These are phyloP conservation scores for Dendrothele bispora DNA, from an alignment of 768 basidiomycete species.

Conservation along the genomic window DNA sequence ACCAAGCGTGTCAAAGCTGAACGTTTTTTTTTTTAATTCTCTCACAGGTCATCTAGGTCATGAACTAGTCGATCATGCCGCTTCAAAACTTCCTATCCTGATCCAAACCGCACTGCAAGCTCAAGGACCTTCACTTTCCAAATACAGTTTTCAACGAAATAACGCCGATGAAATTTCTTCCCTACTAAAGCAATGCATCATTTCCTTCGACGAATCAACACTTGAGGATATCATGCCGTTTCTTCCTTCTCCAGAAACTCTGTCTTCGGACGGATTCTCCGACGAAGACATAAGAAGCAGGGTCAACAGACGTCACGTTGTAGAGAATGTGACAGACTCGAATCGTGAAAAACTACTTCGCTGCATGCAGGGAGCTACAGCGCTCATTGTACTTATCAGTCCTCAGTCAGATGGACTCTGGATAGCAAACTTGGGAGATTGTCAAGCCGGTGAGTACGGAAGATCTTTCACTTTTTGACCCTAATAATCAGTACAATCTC, in stretches of 20 bases:
- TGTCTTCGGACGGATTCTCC: conserved; percentile 26
- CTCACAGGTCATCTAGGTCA: conserved; percentile 44
- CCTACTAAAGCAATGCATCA: conserved; percentile 26
- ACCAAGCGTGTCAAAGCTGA: background rate
- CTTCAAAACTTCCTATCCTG: conserved; percentile 29
- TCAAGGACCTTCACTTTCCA: too few species aligned
- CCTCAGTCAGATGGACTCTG: conserved; percentile 43
- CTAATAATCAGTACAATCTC: too few species aligned
- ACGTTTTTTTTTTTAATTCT: background rate
- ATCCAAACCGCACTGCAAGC: conserved; percentile 28
- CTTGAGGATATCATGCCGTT: conserved; percentile 36
- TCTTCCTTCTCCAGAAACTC: conserved; percentile 37
- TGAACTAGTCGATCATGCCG: conserved; percentile 43
- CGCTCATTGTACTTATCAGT: conserved; percentile 46
- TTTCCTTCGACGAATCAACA: conserved; percentile 36
- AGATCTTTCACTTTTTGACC: background rate
- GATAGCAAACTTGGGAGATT: conserved; percentile 60
- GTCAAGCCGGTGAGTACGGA: conserved; percentile 43
- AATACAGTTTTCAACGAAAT: background rate
- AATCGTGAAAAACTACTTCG: conserved; percentile 37
- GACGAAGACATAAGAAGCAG: conserved; percentile 39
- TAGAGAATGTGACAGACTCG: too few species aligned
- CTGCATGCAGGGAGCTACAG: conserved; percentile 55
- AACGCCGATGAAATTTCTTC: conserved; percentile 32
- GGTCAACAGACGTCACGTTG: conserved; percentile 37